Evolutionary conservation across 495 filamentous ascomycete genomes (phyloP).

Genomic region (Lentithecium fluviatile): DNA sequence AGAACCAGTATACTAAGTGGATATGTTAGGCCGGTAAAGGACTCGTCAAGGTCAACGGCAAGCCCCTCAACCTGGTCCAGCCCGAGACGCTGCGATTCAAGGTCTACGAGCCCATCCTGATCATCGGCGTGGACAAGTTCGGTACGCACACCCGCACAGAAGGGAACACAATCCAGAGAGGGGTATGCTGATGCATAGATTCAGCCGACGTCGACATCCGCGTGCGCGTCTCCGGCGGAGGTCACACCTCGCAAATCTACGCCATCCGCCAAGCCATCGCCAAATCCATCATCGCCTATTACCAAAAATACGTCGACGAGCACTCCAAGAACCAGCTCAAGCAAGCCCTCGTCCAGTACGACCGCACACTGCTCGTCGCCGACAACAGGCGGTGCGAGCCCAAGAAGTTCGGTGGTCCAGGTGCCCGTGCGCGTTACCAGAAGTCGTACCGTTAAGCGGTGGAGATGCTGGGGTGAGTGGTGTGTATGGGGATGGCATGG

Average conservation of each 20-base stretch:
- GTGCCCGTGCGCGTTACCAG: conserved; percentile 95
- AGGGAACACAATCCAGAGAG: neutral
- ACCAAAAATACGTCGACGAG: conserved; percentile 99
- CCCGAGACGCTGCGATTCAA: conserved; percentile 98
- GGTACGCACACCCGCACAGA: conserved; percentile 38
- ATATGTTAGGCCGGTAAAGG: conserved; percentile 74
- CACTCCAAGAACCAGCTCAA: conserved; percentile 99
- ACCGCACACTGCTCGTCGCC: conserved; percentile 94
- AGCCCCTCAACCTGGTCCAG: conserved; percentile 88
- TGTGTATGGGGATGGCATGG: conserved; percentile 22
- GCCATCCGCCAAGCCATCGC: conserved; percentile 98
- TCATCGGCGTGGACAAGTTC: conserved; percentile 96
- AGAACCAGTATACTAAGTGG: conserved; percentile 37
- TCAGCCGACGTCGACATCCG: conserved; percentile 87
- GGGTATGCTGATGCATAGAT: neutral
- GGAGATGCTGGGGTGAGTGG: neutral
- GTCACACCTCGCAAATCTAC: conserved; percentile 98
- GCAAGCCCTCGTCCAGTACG: conserved; percentile 89
- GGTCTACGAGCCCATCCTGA: conserved; percentile 97
- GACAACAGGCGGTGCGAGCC: conserved; percentile 78
- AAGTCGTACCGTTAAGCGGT: conserved; percentile 69
- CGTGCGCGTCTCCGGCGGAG: conserved; percentile 92
- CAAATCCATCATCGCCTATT: conserved; percentile 97
- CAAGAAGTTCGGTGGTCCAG: conserved; percentile 68
- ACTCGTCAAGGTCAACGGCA: conserved; percentile 97